These are phyloP conservation scores for Umbelopsis isabellina DNA, from an alignment of 192 early-diverging fungal species.

Conservation along the genomic window DNA sequence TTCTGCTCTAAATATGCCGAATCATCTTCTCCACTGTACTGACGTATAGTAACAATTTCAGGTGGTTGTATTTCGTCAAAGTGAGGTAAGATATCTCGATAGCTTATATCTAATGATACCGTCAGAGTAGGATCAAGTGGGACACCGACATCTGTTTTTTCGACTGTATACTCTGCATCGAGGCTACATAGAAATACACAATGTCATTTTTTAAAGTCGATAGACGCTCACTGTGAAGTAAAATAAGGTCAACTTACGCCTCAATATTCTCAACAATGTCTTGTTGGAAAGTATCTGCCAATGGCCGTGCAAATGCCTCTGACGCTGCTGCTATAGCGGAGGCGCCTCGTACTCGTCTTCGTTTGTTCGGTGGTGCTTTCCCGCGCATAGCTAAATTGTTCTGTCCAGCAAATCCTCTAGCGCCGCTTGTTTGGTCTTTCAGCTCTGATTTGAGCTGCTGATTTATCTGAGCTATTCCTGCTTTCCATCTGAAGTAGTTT, in stretches of 20 bases:
- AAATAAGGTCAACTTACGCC: conserved; percentile 22
- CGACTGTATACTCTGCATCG: not conserved
- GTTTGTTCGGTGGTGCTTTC: conserved; percentile 52
- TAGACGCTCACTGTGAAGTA: not conserved
- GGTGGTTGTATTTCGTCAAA: conserved; percentile 53
- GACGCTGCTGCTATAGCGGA: conserved; percentile 40
- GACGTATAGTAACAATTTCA: conserved; percentile 56
- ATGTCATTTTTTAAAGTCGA: not conserved
- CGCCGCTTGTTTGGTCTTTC: not conserved
- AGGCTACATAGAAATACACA: not conserved
- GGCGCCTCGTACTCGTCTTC: conserved; percentile 52
- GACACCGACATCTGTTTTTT: not conserved
- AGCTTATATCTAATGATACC: conserved; percentile 5
- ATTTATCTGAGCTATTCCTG: conserved; percentile 46
- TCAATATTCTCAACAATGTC: conserved; percentile 47
- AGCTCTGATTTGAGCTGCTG: not conserved
- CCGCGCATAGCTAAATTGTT: not conserved
- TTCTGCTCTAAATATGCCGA: conserved; percentile 65
- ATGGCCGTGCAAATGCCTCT: conserved; percentile 34
- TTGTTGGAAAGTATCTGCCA: conserved; percentile 38
- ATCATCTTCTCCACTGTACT: conserved; percentile 67
- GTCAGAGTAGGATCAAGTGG: conserved; percentile 5
- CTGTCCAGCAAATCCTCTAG: not conserved
- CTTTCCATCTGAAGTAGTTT: conserved; percentile 82
- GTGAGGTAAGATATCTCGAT: conserved; percentile 40